phyloP scores from a whole-genome alignment of 306 rosid species.

The Mimosa pudica region DNA sequence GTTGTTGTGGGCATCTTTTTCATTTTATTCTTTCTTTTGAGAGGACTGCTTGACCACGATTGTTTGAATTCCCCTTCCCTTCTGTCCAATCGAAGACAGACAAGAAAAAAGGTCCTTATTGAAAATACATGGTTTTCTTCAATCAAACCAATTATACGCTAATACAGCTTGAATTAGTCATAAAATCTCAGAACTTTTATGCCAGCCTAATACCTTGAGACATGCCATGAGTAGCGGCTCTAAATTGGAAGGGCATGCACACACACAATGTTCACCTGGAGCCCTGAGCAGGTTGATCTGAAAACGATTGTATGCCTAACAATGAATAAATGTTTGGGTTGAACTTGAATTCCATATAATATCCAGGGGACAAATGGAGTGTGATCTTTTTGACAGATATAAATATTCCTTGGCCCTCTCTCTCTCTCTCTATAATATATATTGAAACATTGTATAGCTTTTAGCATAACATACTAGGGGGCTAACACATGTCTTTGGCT shows the following conservation, averaged over 20 bases:
- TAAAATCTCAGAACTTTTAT: background rate
- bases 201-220: background rate
- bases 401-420: background rate
- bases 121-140: background rate
- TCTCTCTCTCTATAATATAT: background rate
- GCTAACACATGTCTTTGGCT: conserved; percentile 22
- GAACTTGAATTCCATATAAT: background rate
- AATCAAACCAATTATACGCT: background rate
- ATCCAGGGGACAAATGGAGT: background rate
- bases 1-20: background rate
- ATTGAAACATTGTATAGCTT: background rate
- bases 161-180: background rate
- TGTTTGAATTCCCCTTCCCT: background rate
- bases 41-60: background rate
- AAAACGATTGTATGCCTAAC: background rate
- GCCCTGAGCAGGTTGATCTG: background rate
- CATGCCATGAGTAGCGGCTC: background rate
- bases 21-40: background rate
- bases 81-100: background rate
- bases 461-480: background rate
- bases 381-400: background rate
- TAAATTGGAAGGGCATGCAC: background rate
- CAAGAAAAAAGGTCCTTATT: background rate
- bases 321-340: background rate
- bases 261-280: background rate